These are phyloP conservation scores for Gnaphalium uliginosum DNA, from an alignment of 129 eudicot species.

Conservation along the genomic window DNA sequence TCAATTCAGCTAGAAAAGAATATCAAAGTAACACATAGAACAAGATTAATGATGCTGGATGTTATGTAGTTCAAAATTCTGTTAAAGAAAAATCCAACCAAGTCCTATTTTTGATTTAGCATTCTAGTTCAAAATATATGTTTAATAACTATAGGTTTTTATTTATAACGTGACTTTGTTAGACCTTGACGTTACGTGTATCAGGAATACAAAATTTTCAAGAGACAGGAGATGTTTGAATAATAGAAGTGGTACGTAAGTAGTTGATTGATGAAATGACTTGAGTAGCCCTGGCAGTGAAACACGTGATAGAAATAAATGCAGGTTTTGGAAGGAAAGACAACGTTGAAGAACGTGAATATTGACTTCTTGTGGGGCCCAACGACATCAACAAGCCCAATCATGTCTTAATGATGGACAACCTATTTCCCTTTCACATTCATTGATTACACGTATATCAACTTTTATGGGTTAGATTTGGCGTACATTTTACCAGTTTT, in stretches of 20 bases:
- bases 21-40: too few relatives aligned
- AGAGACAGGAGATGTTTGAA: background rate
- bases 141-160: too few relatives aligned
- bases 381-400: conserved; percentile 27
- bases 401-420: conserved; percentile 39
- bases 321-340: conserved; percentile 31
- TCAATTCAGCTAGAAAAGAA: too few relatives aligned
- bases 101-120: too few relatives aligned
- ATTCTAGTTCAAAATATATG: too few relatives aligned
- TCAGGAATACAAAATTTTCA: background rate
- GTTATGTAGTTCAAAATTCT: too few relatives aligned
- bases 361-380: conserved; percentile 25
- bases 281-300: conserved; percentile 2
- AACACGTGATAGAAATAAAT: conserved; percentile 21
- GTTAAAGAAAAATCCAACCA: too few relatives aligned
- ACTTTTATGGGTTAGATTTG: too few relatives aligned
- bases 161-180: background rate
- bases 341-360: conserved; percentile 31
- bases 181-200: background rate
- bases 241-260: background rate
- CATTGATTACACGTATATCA: background rate
- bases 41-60: too few relatives aligned
- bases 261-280: background rate
- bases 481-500: too few relatives aligned
- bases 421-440: background rate